phyloP scores from a whole-genome alignment of 2,329 filamentous ascomycete species.

The Remersonia thermophila region DNA sequence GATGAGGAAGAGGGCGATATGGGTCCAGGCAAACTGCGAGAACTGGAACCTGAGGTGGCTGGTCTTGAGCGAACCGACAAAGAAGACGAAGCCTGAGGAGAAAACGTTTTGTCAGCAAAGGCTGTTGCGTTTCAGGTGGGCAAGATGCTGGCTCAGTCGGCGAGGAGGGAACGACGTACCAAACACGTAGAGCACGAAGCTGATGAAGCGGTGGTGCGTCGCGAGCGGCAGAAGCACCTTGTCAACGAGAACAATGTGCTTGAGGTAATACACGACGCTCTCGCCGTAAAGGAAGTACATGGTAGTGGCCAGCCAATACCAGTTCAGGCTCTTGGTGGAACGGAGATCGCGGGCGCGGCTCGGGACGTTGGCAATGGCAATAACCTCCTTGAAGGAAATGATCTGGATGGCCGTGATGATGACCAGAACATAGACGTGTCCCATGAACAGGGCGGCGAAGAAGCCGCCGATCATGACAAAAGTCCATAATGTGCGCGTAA shows the following conservation, averaged over 20 bases:
- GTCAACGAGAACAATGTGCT: slow-evolving; percentile 93
- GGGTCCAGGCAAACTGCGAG: slow-evolving; percentile 97
- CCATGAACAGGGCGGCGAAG: slow-evolving; percentile 84
- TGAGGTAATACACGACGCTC: slow-evolving; percentile 99
- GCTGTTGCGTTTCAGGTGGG: slow-evolving; percentile 57
- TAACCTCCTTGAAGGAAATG: slow-evolving; percentile 97
- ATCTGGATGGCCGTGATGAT: slow-evolving; percentile 91
- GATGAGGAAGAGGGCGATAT: slow-evolving; percentile 97
- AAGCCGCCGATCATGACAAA: slow-evolving; percentile 94
- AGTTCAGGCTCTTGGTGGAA: slow-evolving; percentile 93
- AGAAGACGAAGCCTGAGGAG: slow-evolving; percentile 80
- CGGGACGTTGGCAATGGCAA: slow-evolving; percentile 90
- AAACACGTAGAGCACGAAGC: slow-evolving; percentile 95
- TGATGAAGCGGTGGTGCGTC: slow-evolving; percentile 96
- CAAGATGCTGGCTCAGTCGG: neutral
- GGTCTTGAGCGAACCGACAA: slow-evolving; percentile 86
- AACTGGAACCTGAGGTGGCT: slow-evolving; percentile 98
- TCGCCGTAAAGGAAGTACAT: slow-evolving; percentile 99
- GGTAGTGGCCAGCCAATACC: slow-evolving; percentile 97
- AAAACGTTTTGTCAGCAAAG: neutral
- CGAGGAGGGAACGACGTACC: slow-evolving; percentile 44
- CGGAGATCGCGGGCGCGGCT: slow-evolving; percentile 80
- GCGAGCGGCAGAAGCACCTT: slow-evolving; percentile 84
- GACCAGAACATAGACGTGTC: slow-evolving; percentile 92
- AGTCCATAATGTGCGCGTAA: slow-evolving; percentile 93